phyloP scores from a whole-genome alignment of 2,329 filamentous ascomycete genomes.

The Colletotrichum siamense region DNA sequence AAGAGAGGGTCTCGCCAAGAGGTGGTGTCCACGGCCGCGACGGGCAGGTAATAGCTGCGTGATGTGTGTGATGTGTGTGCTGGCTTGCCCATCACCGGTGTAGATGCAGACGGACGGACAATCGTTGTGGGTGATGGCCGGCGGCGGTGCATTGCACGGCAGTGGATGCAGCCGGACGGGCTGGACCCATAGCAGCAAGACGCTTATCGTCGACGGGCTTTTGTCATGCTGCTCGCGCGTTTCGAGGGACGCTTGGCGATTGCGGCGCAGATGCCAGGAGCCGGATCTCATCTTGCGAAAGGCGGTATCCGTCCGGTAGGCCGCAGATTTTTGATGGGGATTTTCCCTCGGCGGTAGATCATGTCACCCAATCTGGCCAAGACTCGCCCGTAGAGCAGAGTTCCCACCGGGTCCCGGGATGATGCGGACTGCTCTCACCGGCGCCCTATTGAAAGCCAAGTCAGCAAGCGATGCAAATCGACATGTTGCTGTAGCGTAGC shows the following conservation, averaged over 20 bases:
- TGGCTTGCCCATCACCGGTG: not conserved
- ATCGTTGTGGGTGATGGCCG: not conserved
- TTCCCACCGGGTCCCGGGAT: not conserved
- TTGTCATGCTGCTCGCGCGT: not conserved
- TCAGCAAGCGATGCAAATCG: constrained; percentile 3
- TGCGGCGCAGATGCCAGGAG: not conserved
- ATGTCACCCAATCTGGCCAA: constrained; percentile 18
- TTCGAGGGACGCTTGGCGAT: constrained; percentile 19
- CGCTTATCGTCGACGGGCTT: constrained; percentile 2
- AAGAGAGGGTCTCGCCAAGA: constrained; percentile 15
- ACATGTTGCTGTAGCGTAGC: not conserved
- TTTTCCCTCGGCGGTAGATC: constrained; percentile 11
- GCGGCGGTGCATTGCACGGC: constrained; percentile 1
- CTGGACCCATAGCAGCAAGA: not conserved
- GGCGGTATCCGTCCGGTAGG: not conserved
- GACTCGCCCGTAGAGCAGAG: not conserved
- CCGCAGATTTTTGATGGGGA: not conserved
- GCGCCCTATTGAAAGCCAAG: not conserved
- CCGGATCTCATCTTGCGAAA: not conserved
- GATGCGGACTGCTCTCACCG: not conserved
- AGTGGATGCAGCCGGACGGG: not conserved
- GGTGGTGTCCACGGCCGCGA: not conserved
- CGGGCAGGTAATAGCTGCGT: not conserved
- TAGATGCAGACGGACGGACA: not conserved
- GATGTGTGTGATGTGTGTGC: not conserved